These are phyloP conservation scores for Pleodorina starrii DNA, from an alignment of 139 green algal species.

Conservation along the genomic window DNA sequence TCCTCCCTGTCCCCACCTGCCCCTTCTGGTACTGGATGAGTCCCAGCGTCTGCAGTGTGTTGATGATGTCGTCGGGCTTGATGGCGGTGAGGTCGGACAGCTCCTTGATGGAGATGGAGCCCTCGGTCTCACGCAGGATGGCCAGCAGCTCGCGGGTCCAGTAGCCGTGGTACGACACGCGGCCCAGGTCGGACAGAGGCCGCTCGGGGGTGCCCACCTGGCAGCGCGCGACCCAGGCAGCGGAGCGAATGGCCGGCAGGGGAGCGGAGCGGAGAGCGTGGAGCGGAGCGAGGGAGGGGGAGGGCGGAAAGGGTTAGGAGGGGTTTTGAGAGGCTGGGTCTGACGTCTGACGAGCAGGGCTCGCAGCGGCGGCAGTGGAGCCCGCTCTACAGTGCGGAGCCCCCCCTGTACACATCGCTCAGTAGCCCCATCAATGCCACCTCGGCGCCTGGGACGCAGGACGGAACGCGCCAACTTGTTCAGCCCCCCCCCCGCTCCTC, in stretches of 20 bases:
- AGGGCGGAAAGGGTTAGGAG: too few relatives aligned
- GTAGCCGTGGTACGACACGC: slow-evolving; percentile 95
- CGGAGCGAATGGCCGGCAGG: too few relatives aligned
- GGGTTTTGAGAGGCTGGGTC: too few relatives aligned
- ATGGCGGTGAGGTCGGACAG: slow-evolving; percentile 95
- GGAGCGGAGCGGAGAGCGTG: neutral
- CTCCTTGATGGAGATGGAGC: slow-evolving; percentile 93
- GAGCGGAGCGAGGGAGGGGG: neutral
- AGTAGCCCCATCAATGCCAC: too few relatives aligned
- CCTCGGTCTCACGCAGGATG: slow-evolving; percentile 79
- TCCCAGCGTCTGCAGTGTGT: slow-evolving; percentile 85
- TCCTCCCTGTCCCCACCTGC: too few relatives aligned
- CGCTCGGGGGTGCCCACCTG: slow-evolving; percentile 97
- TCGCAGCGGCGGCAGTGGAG: too few relatives aligned
- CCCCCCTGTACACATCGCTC: too few relatives aligned
- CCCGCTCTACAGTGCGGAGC: too few relatives aligned
- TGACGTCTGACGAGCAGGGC: too few relatives aligned
- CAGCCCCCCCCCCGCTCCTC: too few relatives aligned
- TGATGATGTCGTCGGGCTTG: slow-evolving; percentile 97
- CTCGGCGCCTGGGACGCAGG: too few relatives aligned
- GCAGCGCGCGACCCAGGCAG: neutral
- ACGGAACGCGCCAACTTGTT: too few relatives aligned
- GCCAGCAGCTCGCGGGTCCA: slow-evolving; percentile 96
- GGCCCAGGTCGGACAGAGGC: slow-evolving; percentile 96
- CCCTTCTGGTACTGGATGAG: slow-evolving; percentile 87